These are phyloP conservation scores for Saccharomyces hybrid DNA, from an alignment of 1,139 yeast species.

Conservation along the genomic window DNA sequence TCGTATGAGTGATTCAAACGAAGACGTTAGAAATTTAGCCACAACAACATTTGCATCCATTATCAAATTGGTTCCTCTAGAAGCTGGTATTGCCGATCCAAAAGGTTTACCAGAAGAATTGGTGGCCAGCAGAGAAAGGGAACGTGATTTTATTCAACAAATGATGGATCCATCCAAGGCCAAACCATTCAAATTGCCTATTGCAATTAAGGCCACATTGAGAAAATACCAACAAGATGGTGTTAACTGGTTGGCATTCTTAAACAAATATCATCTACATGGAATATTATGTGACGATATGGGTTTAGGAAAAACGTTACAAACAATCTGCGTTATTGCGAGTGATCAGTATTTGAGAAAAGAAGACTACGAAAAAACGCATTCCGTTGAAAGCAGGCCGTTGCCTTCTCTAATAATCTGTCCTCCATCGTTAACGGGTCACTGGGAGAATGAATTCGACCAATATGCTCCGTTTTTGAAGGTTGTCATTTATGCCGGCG, in stretches of 20 bases:
- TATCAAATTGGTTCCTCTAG: conserved; percentile 90
- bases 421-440: conserved; percentile 97
- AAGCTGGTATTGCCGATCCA: conserved; percentile 96
- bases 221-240: conserved; percentile 97
- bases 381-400: conserved; percentile 60
- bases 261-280: conserved; percentile 71
- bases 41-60: conserved; percentile 96
- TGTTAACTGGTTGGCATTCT: conserved; percentile 78
- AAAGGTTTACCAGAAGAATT: conserved; percentile 82
- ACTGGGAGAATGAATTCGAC: conserved; percentile 93
- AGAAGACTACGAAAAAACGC: conserved; percentile 54
- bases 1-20: conserved; percentile 93
- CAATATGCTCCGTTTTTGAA: conserved; percentile 86
- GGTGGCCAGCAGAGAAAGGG: conserved; percentile 83
- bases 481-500: conserved; percentile 84
- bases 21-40: conserved; percentile 81
- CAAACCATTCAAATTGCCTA: no score
- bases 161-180: conserved; percentile 91
- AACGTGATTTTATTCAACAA: conserved; percentile 89
- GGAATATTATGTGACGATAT: conserved; percentile 54
- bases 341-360: conserved; percentile 88
- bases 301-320: no score
- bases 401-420: conserved; percentile 84
- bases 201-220: conserved; percentile 56
- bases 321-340: conserved; percentile 88